A percentile compares a stretch with the other conserved stretches of the same genome.
Conservation (phyloP, 345 rosid species). For the Aethionema arabicum region DNA sequence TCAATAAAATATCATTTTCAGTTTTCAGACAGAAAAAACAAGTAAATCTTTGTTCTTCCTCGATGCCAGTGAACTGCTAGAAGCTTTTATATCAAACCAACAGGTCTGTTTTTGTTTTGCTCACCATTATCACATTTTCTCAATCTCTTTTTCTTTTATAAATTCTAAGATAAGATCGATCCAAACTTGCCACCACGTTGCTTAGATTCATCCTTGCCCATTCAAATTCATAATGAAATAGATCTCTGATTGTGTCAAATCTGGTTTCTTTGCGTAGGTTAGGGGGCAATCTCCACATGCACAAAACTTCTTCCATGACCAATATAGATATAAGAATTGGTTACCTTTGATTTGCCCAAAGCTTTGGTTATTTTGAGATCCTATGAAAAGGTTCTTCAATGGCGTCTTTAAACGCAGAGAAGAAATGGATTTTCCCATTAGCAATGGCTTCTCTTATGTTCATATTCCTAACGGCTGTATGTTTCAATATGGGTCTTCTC, state of each 20-base stretch:
- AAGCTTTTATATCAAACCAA: conserved; percentile 9
- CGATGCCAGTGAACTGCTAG: conserved; percentile 12
- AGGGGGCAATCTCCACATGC: conserved; percentile 23
- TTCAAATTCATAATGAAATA: not conserved
- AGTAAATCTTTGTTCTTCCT: conserved; percentile 16
- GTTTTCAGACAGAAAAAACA: conserved; percentile 5
- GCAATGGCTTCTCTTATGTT: conserved; percentile 77
- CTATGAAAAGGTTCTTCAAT: conserved; percentile 39
- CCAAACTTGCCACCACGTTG: conserved; percentile 25
- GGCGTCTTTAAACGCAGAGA: conserved; percentile 76
- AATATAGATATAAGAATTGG: not conserved
- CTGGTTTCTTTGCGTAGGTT: conserved; percentile 8
- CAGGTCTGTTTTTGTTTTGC: conserved; percentile 13
- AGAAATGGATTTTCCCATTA: conserved; percentile 86
- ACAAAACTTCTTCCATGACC: conserved; percentile 2
- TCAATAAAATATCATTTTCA: conserved; percentile 15
- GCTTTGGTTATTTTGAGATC: conserved; percentile 17
- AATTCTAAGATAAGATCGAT: conserved; percentile 11
- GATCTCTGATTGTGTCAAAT: conserved; percentile 6
- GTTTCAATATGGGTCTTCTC: conserved; percentile 85
- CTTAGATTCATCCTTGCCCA: conserved; percentile 18
- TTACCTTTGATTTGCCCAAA: not conserved
- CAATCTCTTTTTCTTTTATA: conserved; percentile 5
- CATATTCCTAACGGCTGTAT: conserved; percentile 69
- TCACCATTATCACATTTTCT: conserved; percentile 13